Base-by-base conservation (phyloP, 2,329 filamentous ascomycete genomes). In the Colletotrichum higginsianum region DNA sequence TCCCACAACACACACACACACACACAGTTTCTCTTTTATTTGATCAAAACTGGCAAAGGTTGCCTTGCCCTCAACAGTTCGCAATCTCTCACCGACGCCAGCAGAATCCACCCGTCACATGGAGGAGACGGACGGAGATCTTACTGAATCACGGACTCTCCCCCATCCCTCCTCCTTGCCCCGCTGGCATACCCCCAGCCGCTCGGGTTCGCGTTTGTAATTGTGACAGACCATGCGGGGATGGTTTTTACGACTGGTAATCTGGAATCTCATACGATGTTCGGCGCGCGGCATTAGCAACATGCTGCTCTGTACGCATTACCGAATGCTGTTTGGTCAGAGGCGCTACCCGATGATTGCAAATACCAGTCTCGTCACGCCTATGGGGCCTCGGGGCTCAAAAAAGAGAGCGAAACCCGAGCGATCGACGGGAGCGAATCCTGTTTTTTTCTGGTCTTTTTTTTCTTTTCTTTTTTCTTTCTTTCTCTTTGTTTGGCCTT, bases 211-310 rank as follows among this genome's bases (percentile, higher is more conserved):
- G 50, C 50, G 57, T n/a, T 52, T 12, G 66, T 50, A 50, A 56
- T 38, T 35, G 13, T 18, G 26, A 23, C 11, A 30, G 26, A 26
- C 42, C 38, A 57, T 47, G 57, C 47, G 62, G 67, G 46, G 62
- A 49, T 1, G 26, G 26, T 6, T 6, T 47, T 8, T 44, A 23
- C 35, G 62, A 55, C 23, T 26, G 49, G 57, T 18, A 61, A 42
- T n/a, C 21, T 67, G 46, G 30, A 30, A 15, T 18, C 50, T 71
- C 68, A 61, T 71, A 71, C 68, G 64, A 67, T 68, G 4, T 47
- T 40, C 56, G 35, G 12, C 8, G 47, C 26, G 12, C 26, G 42
- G 42, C 26, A 35, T 35, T 35, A 35, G 42, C 26, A 66, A 38
- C 18, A 35, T 18, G 2, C 8, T 35, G 9, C 8, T 9, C 8